A percentile compares a stretch with the other conserved stretches of the same genome.
Conservation (phyloP, 208 protist species). For the Crithidia thermophila region DNA sequence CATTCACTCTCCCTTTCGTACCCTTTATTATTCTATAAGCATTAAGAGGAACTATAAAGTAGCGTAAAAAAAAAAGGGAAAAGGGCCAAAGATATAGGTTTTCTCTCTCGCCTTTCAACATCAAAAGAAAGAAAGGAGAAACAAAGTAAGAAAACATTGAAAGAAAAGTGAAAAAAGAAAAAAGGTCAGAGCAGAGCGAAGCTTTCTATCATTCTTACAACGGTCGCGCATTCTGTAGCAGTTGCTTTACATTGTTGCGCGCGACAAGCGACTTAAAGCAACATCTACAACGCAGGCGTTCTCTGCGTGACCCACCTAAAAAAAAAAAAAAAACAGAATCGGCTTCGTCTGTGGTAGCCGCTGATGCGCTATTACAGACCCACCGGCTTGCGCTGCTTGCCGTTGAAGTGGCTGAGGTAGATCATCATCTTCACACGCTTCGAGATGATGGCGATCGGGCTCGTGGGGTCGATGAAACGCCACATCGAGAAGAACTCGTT, state of each 20-base stretch:
- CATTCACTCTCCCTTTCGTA: background rate
- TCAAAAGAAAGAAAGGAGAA: slow-evolving; percentile 15
- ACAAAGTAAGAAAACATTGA: slow-evolving; percentile 1
- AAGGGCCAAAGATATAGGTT: background rate
- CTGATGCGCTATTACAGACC: slow-evolving; percentile 48
- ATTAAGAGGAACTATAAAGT: slow-evolving; percentile 1
- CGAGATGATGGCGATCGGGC: slow-evolving; percentile 54
- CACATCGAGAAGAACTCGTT: slow-evolving; percentile 87
- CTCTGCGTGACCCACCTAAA: slow-evolving; percentile 2
- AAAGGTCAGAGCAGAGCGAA: no score
- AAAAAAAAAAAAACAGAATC: slow-evolving; percentile 6
- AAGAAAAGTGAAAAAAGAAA: slow-evolving; percentile 2
- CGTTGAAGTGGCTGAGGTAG: slow-evolving; percentile 55
- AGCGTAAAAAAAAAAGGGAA: slow-evolving; percentile 5
- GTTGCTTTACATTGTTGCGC: no score
- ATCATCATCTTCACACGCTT: slow-evolving; percentile 65
- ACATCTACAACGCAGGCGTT: no score
- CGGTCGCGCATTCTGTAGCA: no score
- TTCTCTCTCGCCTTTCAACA: background rate
- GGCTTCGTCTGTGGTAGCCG: background rate
- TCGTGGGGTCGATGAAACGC: slow-evolving; percentile 83
- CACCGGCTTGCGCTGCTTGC: slow-evolving; percentile 78
- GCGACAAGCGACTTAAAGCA: background rate
- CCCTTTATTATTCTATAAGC: slow-evolving; percentile 5
- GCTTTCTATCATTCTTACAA: no score